These are phyloP conservation scores for Globisporangium barbulae DNA, from an alignment of 352 stramenopile species.

Conservation along the genomic window DNA sequence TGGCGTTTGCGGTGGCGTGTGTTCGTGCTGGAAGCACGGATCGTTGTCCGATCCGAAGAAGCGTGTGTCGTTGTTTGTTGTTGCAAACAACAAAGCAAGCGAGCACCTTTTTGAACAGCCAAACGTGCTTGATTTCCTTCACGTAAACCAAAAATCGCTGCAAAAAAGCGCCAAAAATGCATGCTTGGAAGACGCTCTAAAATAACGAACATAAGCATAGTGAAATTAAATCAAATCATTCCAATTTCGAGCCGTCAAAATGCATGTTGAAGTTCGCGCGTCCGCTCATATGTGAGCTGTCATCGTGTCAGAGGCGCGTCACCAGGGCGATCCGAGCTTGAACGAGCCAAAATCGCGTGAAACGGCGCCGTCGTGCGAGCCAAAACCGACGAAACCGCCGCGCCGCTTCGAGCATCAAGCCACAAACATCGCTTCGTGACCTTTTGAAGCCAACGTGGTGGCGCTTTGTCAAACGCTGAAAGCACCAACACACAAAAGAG, in stretches of 20 bases:
- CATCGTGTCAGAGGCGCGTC: constrained; percentile 8
- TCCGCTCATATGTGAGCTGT: constrained; percentile 1
- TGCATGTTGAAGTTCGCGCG: constrained; percentile 15
- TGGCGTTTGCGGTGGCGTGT: too few species aligned
- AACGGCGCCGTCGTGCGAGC: neutral
- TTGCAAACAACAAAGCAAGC: too few species aligned
- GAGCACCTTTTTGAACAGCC: too few species aligned
- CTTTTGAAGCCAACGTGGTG: too few species aligned
- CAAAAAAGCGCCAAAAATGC: neutral
- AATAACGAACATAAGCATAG: too few species aligned
- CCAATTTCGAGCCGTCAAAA: neutral
- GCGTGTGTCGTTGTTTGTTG: too few species aligned
- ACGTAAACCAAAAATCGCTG: neutral
- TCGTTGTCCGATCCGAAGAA: neutral
- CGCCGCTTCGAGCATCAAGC: neutral
- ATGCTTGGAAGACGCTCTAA: too few species aligned
- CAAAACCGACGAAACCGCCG: neutral
- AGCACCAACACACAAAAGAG: too few species aligned
- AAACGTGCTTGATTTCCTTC: neutral
- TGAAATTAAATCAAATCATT: too few species aligned
- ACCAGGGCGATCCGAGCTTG: neutral
- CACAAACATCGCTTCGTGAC: too few species aligned
- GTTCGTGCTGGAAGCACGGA: neutral
- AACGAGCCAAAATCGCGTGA: neutral
- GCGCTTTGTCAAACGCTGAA: neutral